These are phyloP conservation scores for Oidiodendron maius DNA, from an alignment of 495 filamentous ascomycete genomes.

Conservation along the genomic window DNA sequence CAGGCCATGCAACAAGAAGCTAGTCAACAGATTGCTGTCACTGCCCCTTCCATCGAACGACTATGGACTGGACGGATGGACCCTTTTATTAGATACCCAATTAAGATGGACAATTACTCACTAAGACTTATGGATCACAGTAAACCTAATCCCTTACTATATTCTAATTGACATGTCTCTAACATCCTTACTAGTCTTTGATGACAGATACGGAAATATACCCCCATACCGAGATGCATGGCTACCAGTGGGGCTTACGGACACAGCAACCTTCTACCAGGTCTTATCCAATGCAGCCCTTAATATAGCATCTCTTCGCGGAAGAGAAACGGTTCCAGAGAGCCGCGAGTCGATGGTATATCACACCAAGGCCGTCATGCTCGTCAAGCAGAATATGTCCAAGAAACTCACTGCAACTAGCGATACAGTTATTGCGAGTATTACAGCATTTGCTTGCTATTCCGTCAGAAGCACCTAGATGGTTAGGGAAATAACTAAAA, in stretches of 20 bases:
- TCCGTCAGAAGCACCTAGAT: slow-evolving; percentile 5
- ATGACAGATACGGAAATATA: slow-evolving; percentile 4
- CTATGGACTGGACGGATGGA: slow-evolving; percentile 8
- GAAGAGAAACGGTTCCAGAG: neutral
- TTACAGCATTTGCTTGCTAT: slow-evolving; percentile 11
- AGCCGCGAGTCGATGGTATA: neutral
- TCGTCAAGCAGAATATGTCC: neutral
- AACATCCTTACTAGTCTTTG: slow-evolving; percentile 4
- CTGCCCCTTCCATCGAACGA: slow-evolving; percentile 1
- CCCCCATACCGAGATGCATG: slow-evolving; percentile 12
- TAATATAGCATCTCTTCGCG: neutral
- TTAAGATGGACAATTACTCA: slow-evolving; percentile 7
- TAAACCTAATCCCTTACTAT: neutral
- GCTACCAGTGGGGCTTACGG: slow-evolving; percentile 11
- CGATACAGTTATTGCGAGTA: slow-evolving; percentile 5
- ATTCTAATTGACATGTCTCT: neutral
- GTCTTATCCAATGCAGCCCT: slow-evolving; percentile 11
- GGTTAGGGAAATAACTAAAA: neutral
- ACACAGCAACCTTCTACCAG: slow-evolving; percentile 12
- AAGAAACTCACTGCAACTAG: neutral
- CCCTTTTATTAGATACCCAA: slow-evolving; percentile 13
- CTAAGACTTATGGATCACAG: slow-evolving; percentile 8
- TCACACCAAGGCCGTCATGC: slow-evolving; percentile 6
- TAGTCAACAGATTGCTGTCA: neutral
- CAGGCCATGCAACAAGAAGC: neutral